phyloP scores from a whole-genome alignment of 768 basidiomycete genomes.

The Holtermanniella nyarrowii region DNA sequence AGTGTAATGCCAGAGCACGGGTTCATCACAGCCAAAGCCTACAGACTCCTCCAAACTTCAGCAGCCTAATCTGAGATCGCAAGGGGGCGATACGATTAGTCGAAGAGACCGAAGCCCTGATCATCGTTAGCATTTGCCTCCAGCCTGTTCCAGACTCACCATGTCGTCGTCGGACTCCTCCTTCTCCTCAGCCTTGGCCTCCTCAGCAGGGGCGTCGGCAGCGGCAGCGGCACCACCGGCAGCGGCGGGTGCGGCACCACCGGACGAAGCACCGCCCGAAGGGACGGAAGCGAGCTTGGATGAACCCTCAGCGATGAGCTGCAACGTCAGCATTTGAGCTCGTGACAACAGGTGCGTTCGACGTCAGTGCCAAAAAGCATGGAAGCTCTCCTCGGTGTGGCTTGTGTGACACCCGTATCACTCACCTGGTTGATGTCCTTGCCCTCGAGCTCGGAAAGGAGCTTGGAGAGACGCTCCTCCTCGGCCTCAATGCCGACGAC shows the following conservation, averaged over 20 bases:
- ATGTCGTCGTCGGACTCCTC: constrained; percentile 94
- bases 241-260: constrained; percentile 48
- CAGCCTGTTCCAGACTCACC: constrained; percentile 42
- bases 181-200: constrained; percentile 68
- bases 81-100: constrained; percentile 53
- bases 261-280: constrained; percentile 61
- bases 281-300: constrained; percentile 94
- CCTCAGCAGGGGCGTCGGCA: constrained; percentile 52
- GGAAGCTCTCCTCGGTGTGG: neutral
- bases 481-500: constrained; percentile 85
- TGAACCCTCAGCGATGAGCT: constrained; percentile 88
- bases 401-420: neutral
- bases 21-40: too few species aligned
- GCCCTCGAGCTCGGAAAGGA: constrained; percentile 80
- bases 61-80: too few species aligned
- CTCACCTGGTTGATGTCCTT: constrained; percentile 75
- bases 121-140: neutral
- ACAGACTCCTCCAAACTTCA: too few species aligned
- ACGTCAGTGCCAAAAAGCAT: too few species aligned
- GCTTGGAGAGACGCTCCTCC: constrained; percentile 62
- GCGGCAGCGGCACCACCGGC: constrained; percentile 52
- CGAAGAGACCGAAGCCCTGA: constrained; percentile 83
- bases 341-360: too few species aligned
- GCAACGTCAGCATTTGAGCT: neutral
- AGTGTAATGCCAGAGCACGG: too few species aligned